phyloP scores from a whole-genome alignment of 805 yeast species.

The Cyberlindnera petersonii region DNA sequence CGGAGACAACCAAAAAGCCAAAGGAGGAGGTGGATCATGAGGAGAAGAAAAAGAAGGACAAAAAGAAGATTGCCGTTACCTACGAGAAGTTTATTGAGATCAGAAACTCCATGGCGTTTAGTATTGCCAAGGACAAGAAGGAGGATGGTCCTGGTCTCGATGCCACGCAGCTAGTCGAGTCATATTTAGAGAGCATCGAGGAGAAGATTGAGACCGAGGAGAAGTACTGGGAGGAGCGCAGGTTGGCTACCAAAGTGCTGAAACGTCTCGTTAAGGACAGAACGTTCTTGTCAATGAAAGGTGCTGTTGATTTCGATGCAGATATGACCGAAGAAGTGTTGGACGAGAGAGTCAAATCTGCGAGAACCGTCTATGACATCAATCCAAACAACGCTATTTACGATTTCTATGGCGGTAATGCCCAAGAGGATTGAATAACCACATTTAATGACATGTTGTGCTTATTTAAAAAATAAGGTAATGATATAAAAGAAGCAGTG shows the following conservation, averaged over 20 bases:
- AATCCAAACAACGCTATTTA: slow-evolving; percentile 85
- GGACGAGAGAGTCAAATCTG: slow-evolving; percentile 25
- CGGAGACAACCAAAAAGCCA: not conserved
- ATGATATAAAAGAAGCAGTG: too few species aligned
- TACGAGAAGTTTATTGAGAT: slow-evolving; percentile 84
- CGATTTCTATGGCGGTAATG: slow-evolving; percentile 38
- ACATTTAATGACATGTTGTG: not conserved
- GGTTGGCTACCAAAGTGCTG: slow-evolving; percentile 72
- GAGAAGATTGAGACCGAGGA: slow-evolving; percentile 64
- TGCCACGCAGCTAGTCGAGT: slow-evolving; percentile 65
- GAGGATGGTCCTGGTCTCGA: slow-evolving; percentile 57
- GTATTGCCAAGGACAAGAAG: slow-evolving; percentile 55
- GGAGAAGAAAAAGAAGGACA: slow-evolving; percentile 17
- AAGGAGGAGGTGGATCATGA: not conserved
- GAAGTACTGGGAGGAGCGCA: slow-evolving; percentile 67
- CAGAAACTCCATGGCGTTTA: slow-evolving; percentile 72
- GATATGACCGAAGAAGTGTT: slow-evolving; percentile 25
- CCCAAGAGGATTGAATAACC: slow-evolving; percentile 4
- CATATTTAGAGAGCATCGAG: slow-evolving; percentile 76
- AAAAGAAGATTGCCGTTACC: slow-evolving; percentile 52
- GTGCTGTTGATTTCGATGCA: slow-evolving; percentile 31
- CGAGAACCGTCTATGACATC: slow-evolving; percentile 30
- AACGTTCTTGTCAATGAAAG: slow-evolving; percentile 66
- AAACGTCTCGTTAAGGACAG: slow-evolving; percentile 80
- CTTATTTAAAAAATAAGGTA: not conserved